A percentile compares a stretch with the other conserved stretches of the same genome.
These are phyloP conservation scores for Penicillium subrubescens DNA, from an alignment of 495 filamentous ascomycete species.

Conservation along the genomic window DNA sequence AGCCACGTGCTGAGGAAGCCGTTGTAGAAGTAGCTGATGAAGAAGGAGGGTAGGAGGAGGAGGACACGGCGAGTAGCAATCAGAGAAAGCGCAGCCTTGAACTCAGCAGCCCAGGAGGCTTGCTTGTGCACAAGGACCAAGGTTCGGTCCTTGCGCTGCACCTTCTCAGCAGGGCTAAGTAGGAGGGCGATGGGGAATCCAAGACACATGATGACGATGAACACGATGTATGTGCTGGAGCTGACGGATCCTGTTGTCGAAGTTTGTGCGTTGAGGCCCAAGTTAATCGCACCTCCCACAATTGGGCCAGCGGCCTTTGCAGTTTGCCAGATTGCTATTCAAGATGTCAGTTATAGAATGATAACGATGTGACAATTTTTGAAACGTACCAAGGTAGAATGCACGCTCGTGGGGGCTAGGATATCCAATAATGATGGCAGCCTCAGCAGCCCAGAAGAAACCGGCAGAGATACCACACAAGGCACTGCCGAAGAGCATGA, in stretches of 20 bases:
- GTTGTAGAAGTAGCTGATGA: constrained; percentile 44
- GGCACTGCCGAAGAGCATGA: constrained; percentile 63
- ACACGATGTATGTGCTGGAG: constrained; percentile 34
- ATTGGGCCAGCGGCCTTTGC: constrained; percentile 37
- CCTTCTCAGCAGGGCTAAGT: constrained; percentile 37
- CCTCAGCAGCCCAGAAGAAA: constrained; percentile 68
- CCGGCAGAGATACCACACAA: constrained; percentile 65
- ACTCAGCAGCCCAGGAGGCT: constrained; percentile 30
- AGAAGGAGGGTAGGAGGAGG: constrained; percentile 33
- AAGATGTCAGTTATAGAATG: not conserved
- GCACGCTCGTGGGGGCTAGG: constrained; percentile 61
- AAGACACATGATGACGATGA: constrained; percentile 41
- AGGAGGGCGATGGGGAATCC: constrained; percentile 32
- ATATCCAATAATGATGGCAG: constrained; percentile 66
- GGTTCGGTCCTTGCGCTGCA: constrained; percentile 34
- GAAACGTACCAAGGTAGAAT: constrained; percentile 37
- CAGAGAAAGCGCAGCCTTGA: constrained; percentile 32
- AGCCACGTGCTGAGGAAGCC: constrained; percentile 37
- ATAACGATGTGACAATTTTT: not conserved
- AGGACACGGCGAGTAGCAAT: constrained; percentile 32
- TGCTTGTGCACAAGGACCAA: constrained; percentile 34
- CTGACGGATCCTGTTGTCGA: constrained; percentile 29
- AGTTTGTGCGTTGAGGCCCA: constrained; percentile 34
- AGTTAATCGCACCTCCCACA: constrained; percentile 35
- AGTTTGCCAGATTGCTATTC: constrained; percentile 36